Evolutionary conservation across 2,329 filamentous ascomycete genomes (phyloP).

Genomic region (Diaporthe ampelina): DNA sequence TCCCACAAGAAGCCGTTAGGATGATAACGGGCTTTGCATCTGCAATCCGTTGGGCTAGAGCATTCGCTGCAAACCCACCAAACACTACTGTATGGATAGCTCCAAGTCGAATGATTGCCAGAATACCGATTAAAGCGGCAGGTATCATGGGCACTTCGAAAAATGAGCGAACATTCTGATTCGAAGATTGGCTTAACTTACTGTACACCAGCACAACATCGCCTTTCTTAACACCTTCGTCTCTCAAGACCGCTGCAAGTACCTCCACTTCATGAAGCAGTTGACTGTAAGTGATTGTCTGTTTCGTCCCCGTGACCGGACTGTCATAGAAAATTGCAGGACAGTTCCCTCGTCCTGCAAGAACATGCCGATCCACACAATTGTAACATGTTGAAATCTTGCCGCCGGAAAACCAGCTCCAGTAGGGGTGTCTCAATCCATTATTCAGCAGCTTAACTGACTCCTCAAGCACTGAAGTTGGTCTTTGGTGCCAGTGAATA

Average conservation of each 20-base stretch:
- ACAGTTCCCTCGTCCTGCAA: neutral
- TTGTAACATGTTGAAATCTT: neutral
- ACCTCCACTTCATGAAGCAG: neutral
- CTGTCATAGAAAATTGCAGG: neutral
- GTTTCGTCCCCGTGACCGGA: neutral
- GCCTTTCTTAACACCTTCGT: neutral
- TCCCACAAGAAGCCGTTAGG: neutral
- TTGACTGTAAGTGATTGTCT: neutral
- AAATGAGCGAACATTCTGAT: neutral
- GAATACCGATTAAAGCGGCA: neutral
- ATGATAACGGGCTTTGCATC: neutral
- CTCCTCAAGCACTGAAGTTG: neutral
- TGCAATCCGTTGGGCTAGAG: neutral
- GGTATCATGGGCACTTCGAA: neutral
- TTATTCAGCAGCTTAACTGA: neutral
- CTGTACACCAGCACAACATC: neutral
- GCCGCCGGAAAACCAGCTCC: neutral
- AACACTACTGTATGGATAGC: neutral
- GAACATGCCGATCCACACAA: neutral
- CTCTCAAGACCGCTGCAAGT: neutral
- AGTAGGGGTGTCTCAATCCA: neutral
- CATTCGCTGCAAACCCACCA: neutral
- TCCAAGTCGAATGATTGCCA: neutral
- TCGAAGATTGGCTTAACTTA: neutral
- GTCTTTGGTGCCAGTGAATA: neutral